Evolutionary conservation across 2,329 filamentous ascomycete genomes (phyloP), one percentile per base, ranked within the genome.

Genomic region (Neurospora sp.): DNA sequence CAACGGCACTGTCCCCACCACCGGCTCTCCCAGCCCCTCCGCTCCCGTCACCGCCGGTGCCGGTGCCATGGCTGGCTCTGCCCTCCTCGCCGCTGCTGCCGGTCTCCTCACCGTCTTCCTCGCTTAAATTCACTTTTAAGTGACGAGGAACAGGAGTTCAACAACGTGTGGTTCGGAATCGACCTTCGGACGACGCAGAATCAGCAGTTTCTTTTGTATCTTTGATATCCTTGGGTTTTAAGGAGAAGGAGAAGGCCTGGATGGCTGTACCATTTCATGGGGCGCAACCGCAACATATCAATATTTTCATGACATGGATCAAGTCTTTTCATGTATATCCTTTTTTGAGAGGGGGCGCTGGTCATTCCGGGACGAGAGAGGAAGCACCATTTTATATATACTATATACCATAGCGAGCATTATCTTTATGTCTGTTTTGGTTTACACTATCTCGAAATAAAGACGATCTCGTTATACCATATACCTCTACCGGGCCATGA

Each of bases 91-190:
- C 78, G 86, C 83, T 74, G 82, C 80, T 67, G 86, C 83, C 79
- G 86, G 85, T 81, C 77, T 85, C 69, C 83, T 81, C 72, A 86
- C 85, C 77, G 79, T 86, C 77, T 76, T 84, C 81, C 79, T 88
- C 77, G 83, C 83, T 79, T 88, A 88, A 85, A 70, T 68, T 62
- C 52, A 33, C 52, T 62, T 33, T 62, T 62, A 33, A 17, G 52
- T 62, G 52, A 57, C 6, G 46, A 17, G 6, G 52, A 62, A 62
- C 52, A 62, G 52, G 52, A 62, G 52, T 62, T 62, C 23, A 62
- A 62, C 52, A 33, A 62, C 33, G 52, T 17, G 52, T 62, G 52
- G 52, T 8, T 62, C 23, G 52, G 52, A 62, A 62, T 62, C 52
- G 52, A 62, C 52, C 52, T 62, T 62, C 23, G 52, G 23, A 33